Evolutionary conservation across 345 rosid genomes (phyloP).

Genomic region (Combretum micranthum): DNA sequence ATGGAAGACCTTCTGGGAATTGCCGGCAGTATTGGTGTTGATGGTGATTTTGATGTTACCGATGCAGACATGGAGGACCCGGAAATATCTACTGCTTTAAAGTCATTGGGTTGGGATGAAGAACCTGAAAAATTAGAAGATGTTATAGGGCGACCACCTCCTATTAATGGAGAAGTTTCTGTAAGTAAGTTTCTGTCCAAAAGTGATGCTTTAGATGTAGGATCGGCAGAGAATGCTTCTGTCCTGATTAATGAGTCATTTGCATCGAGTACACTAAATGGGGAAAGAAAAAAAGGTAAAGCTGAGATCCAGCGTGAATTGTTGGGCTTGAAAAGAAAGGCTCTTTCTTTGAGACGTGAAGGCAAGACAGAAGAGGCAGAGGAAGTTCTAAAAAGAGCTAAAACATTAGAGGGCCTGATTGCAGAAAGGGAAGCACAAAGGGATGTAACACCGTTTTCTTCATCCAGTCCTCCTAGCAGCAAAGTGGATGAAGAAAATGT

Average conservation of each 20-base stretch:
- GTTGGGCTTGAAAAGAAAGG: conserved; percentile 73
- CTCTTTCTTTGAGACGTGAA: conserved; percentile 65
- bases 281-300: conserved; percentile 45
- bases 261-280: conserved; percentile 14
- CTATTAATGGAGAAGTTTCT: conserved; percentile 32
- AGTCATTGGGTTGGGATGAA: conserved; percentile 78
- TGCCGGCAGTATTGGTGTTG: conserved; percentile 18
- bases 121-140: conserved; percentile 33
- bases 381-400: conserved; percentile 49
- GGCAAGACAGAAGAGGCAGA: conserved; percentile 78
- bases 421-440: conserved; percentile 50
- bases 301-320: conserved; percentile 82
- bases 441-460: no score
- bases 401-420: conserved; percentile 54
- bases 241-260: conserved; percentile 50
- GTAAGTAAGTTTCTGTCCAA: conserved; percentile 49
- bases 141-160: conserved; percentile 11
- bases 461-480: conserved; percentile 12
- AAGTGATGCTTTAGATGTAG: conserved; percentile 54
- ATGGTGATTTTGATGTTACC: conserved; percentile 69
- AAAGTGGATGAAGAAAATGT: conserved; percentile 27
- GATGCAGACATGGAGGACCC: conserved; percentile 85
- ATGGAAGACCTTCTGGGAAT: conserved; percentile 32
- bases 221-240: conserved; percentile 48
- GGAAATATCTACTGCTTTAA: conserved; percentile 58